Evolutionary conservation across 371 early-diverging fungal genomes (phyloP), one percentile per base, ranked within the genome.

Genomic region (Catenaria anguillulae): DNA sequence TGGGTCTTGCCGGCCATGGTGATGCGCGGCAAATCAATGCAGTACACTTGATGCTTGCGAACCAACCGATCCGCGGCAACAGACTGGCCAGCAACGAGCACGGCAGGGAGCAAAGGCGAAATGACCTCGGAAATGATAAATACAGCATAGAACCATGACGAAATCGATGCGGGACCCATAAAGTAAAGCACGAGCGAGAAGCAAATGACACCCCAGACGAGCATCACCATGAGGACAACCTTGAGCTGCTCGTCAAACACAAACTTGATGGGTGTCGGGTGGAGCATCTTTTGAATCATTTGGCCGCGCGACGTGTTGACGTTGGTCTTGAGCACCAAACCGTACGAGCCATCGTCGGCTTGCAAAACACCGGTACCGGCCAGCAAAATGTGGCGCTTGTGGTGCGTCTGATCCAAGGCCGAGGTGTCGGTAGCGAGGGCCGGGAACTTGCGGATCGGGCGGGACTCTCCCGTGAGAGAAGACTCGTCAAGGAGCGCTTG

Each of bases 11-110:
- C 95, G 21, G 92, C 89, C 77, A 84, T 79, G 48, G 88, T 82
- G 64, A 95, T 91, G 63, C 96, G 78, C 62, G 79, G 81, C 45
- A 86, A 71, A 64, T 89, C 87, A 37, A 88, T 84, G 66, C 88
- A 87, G 63, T 81, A 80, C 45, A 88, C 84, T 19, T 79, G 72
- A 31, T 62, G 58, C 61, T 79, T 73, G 48, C 75, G 67, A 4
- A 77, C 71, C 40, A 88, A 70, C 71, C 92, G 68, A 74, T 77
- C 66, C 10, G 88, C 84, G n/a, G 92, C 89, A 26, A 92, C 77
- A 43, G 86, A 84, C 36, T 90, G 91, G 26, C 92, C 92, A n/a
- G 90, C 87, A 75, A 92, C 89, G 33, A 93, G 81, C 13, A 91
- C 89, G 0, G 90, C 87, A 37, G 85, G 86, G 3, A 87, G 69